Base-by-base conservation (phyloP, 2,329 filamentous ascomycete genomes). In the Stagonosporopsis rhizophila region DNA sequence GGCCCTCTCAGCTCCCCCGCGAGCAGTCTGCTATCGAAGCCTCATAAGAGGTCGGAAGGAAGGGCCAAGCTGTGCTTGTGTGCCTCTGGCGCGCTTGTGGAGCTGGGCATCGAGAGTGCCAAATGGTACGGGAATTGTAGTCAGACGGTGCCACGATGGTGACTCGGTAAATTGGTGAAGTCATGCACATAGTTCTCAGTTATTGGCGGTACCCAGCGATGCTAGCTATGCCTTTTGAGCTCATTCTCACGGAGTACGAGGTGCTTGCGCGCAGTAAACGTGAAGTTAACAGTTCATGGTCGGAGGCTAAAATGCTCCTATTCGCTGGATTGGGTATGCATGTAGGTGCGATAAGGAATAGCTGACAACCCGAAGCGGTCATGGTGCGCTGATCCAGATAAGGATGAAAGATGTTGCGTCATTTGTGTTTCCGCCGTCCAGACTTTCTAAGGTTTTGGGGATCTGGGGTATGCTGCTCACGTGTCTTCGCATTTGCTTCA, bases 341-440 rank as follows among this genome's bases (percentile, higher is more conserved):
- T 49, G 59, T 12, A 37, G 37, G 34, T 46, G 56, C 44, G 56
- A 60, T 57, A 56, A 61, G 57, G 61, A 65, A 69, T 68, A 67
- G 67, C 61, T 54, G 49, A 46, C 38, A 30, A 28, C 65, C 59
- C 11, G 48, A 67, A 65, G 28, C 44, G 64, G 65, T 40, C 60
- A 50, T 49, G n/a, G 42, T 51, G 49, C 57, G 71, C 65, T 63
- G 71, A 75, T 75, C 71, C 56, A 68, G 71, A 74, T 75, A 73
- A 72, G 71, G 55, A 44, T 57, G 28, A 37, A 23, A 9, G 50
- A 41, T 44, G 56, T 52, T 61, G 59, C 69, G 53, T 66, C 66
- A 73, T 34, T 64, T 65, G 44, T 53, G 40, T 39, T 57, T 49
- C 45, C 38, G 44, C 22, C 35, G 11, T 45, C 52, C 27, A 49